A percentile compares a stretch with the other conserved stretches of the same genome.
Evolutionary conservation across 2,329 filamentous ascomycete species (phyloP).

Genomic region (Diaporthe citri): DNA sequence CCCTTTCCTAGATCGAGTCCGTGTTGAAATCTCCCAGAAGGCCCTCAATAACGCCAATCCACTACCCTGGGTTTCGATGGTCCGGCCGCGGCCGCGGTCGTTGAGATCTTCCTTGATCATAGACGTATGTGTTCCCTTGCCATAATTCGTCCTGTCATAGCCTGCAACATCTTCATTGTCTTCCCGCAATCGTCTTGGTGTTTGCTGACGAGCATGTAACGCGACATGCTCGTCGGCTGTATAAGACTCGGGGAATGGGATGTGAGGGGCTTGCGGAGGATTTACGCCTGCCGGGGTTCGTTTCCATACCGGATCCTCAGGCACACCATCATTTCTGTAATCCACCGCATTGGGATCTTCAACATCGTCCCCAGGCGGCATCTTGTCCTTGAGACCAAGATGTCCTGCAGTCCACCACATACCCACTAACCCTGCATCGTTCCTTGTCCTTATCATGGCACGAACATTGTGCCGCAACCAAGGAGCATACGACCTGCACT

Average conservation of each 20-base stretch:
- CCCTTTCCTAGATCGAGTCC: slow-evolving; percentile 8
- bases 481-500: slow-evolving; percentile 31
- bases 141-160: neutral
- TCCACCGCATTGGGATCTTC: slow-evolving; percentile 39
- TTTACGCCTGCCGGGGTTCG: slow-evolving; percentile 29
- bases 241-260: slow-evolving; percentile 21
- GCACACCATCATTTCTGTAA: slow-evolving; percentile 40
- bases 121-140: neutral
- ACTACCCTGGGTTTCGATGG: slow-evolving; percentile 40
- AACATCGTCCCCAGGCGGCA: slow-evolving; percentile 35
- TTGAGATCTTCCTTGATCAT: slow-evolving; percentile 33
- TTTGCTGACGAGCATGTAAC: neutral
- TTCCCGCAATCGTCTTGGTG: neutral
- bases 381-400: slow-evolving; percentile 29
- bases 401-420: slow-evolving; percentile 44
- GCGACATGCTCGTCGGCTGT: neutral
- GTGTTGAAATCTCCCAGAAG: slow-evolving; percentile 37
- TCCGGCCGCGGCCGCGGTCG: slow-evolving; percentile 39
- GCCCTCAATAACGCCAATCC: slow-evolving; percentile 39
- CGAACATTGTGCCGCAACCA: slow-evolving; percentile 40
- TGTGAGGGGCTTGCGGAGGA: slow-evolving; percentile 25
- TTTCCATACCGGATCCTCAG: slow-evolving; percentile 38
- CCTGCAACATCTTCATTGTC: neutral
- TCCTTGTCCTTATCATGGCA: slow-evolving; percentile 38
- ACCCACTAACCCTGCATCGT: slow-evolving; percentile 34